Percentiles rank a stretch among this genome's conserved stretches.
Conservation (phyloP, 1,139 yeast species). For the Candida pseudocylindracea region DNA sequence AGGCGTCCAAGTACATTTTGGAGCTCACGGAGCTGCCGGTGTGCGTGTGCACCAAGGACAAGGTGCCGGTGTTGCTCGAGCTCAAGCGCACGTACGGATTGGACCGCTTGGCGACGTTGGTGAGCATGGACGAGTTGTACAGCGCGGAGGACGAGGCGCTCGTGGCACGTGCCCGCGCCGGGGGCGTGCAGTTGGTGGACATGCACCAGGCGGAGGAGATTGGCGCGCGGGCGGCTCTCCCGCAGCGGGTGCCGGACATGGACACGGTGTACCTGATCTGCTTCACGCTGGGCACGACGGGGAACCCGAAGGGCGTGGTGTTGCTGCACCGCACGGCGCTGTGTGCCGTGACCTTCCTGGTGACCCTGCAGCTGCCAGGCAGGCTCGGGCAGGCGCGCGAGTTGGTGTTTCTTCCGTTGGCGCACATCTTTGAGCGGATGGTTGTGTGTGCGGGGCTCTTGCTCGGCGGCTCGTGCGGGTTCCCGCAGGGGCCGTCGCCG, state of each 20-base stretch:
- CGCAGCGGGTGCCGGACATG: slow-evolving; percentile 7
- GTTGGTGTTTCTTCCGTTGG: slow-evolving; percentile 4
- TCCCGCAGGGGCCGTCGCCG: slow-evolving; percentile 23
- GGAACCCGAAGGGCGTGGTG: slow-evolving; percentile 17
- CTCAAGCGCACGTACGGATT: slow-evolving; percentile 11
- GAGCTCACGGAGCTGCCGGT: slow-evolving; percentile 33
- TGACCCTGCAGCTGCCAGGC: too few species aligned
- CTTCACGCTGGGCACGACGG: slow-evolving; percentile 18
- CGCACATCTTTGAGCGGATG: slow-evolving; percentile 10
- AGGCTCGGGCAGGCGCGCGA: slow-evolving; percentile 2
- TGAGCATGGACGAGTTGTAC: slow-evolving; percentile 26
- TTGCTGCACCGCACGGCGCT: slow-evolving; percentile 11
- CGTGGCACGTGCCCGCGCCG: slow-evolving; percentile 1
- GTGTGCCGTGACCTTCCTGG: slow-evolving; percentile 7
- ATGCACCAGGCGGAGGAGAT: slow-evolving; percentile 11
- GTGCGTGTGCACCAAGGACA: slow-evolving; percentile 23
- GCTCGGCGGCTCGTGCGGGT: slow-evolving; percentile 14
- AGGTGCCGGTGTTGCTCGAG: slow-evolving; percentile 16
- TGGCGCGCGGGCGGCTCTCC: slow-evolving; percentile 7
- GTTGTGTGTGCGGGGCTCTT: slow-evolving; percentile 9
- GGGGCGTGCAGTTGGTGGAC: slow-evolving; percentile 9
- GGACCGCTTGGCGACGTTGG: slow-evolving; percentile 12
- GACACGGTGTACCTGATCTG: slow-evolving; percentile 8
- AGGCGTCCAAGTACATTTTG: slow-evolving; percentile 33
- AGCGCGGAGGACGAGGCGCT: neutral